Evolutionary conservation across 441 rosid genomes (phyloP), one percentile per base, ranked within the genome.

Genomic region (Flueggea neowawraea): DNA sequence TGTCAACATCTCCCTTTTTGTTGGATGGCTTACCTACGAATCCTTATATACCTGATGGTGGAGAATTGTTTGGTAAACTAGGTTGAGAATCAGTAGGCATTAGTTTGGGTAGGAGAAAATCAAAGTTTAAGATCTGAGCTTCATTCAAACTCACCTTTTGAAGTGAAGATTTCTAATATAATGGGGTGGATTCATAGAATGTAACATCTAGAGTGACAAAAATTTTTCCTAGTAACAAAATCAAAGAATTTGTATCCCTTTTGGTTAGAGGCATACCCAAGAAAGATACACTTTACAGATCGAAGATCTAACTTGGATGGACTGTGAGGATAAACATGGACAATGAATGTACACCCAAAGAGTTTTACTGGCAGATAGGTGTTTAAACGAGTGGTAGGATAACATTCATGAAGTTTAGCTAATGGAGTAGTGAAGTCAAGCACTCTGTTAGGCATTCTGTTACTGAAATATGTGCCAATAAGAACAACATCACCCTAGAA

Each of bases 191-290:
- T 50, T 51, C 57, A 49, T 6, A 17, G 16, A 63, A 63, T 2
- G 31, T 39, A 0, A 63, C 59, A 63, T 63, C 52, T 6, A 10
- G 12, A 6, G 58, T 31, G 6, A 17, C n/a, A 28, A 16, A 33
- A 10, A 15, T 12, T 8, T 53, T 53, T 15, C n/a, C n/a, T 53
- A 3, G 58, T 12, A 6, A 8, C 1, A 4, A 52, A 52, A 41
- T 41, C 28, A 9, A 49, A 63, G 52, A 58, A 63, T n/a, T 53
- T 63, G 16, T 39, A 53, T 12, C 66, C 58, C 6, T 52, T 54
- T 53, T 52, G 58, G 54, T n/a, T 53, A 10, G 10, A 2, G 0
- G 51, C 31, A 6, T 63, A 63, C 3, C 58, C 39, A 0, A 36
- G n/a, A n/a, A n/a, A n/a, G n/a, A n/a, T n/a, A n/a, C n/a, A n/a